These are phyloP conservation scores for Paraconiothyrium sp. DNA, from an alignment of 2,329 filamentous ascomycete species.

Conservation along the genomic window DNA sequence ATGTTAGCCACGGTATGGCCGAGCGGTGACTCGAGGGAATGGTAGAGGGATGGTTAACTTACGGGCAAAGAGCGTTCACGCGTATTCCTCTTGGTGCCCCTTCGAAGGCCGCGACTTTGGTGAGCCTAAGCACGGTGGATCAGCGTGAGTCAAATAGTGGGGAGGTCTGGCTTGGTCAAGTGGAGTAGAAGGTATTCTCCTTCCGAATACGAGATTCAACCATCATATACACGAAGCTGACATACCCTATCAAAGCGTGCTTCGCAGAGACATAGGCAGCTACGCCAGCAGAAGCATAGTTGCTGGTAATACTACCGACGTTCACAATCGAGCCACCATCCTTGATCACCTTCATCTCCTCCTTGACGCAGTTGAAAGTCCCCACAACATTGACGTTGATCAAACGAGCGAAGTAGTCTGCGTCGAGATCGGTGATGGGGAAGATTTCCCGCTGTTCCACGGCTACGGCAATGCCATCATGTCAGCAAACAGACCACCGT, in stretches of 20 bases:
- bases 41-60: neutral
- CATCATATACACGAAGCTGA: neutral
- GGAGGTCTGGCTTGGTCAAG: neutral
- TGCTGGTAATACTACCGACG: slow-evolving; percentile 22
- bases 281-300: slow-evolving; percentile 23
- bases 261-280: slow-evolving; percentile 58
- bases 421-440: slow-evolving; percentile 23
- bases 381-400: slow-evolving; percentile 23
- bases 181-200: neutral
- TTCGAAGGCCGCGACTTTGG: slow-evolving; percentile 58
- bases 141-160: neutral
- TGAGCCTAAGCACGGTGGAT: slow-evolving; percentile 38
- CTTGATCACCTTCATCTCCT: slow-evolving; percentile 30
- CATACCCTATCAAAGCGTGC: slow-evolving; percentile 53
- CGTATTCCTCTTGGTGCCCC: slow-evolving; percentile 58
- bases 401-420: slow-evolving; percentile 20
- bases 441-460: slow-evolving; percentile 27
- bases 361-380: slow-evolving; percentile 23
- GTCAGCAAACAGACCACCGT: neutral
- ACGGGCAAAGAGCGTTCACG: slow-evolving; percentile 60
- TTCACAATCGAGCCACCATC: slow-evolving; percentile 28
- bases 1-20: neutral
- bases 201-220: neutral
- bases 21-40: neutral
- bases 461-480: slow-evolving; percentile 11